Base-by-base conservation (phyloP, 2,329 filamentous ascomycete genomes). In the Didymella sp. region DNA sequence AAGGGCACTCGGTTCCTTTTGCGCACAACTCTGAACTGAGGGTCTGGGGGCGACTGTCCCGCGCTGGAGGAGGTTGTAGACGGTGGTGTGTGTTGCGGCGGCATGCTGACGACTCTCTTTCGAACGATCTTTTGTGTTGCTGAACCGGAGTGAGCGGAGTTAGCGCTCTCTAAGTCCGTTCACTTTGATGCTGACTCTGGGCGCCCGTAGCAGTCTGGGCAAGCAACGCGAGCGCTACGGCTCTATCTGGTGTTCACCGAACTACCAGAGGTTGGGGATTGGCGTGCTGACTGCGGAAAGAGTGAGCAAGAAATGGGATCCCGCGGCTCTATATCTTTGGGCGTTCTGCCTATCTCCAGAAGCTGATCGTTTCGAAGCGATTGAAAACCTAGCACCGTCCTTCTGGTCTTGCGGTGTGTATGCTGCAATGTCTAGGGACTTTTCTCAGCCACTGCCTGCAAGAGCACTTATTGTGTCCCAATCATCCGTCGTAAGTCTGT, bases 1-100 rank as follows among this genome's bases (percentile, higher is more conserved):
- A 98, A 82, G 43, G 94, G 94, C 15, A 97, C 89, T 58, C 94
- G 85, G 72, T 98, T 97, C 74, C 94, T 87, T 80, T 96, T 96
- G 64, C 94, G 88, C 58, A 97, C 90, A 47, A 97, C 89, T 67
- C 91, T 87, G 71, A 91, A 96, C 64, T 94, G 89, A 50, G 90
- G 87, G 75, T 96, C 91, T 30, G 92, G 92, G 35, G 93, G 92
- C 41, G 92, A 96, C 61, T 90, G 89, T 62, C 89, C 86, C 57
- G 87, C 87, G 63, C 81, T 87, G 15, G 92, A 95, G 8, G 91
- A 90, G 31, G 87, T 88, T 51, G 89, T 91, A 27, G 90, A 92
- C 19, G 89, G 87, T 52, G 91, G 89, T 47, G 90, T 92, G 22
- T 57, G 31, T 52, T 57, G 54, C 19, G 89, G 89, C 58, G 87